Conservation (phyloP, 2,329 filamentous ascomycete genomes). For the Diaporthe citriasiana region DNA sequence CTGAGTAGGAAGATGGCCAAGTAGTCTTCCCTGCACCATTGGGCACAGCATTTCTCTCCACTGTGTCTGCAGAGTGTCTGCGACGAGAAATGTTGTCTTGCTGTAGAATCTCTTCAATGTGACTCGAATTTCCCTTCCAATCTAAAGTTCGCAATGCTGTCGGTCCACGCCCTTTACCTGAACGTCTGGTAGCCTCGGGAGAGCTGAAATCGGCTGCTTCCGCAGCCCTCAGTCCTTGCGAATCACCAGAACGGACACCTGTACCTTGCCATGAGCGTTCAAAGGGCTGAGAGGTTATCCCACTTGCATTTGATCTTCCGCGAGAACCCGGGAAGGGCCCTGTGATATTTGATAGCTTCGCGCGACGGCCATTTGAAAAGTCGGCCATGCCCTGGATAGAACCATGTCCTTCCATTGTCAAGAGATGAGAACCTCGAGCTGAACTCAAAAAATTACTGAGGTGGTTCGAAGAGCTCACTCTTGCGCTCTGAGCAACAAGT, state of each 20-base stretch:
- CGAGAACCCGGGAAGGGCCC: background rate
- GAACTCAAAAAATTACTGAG: background rate
- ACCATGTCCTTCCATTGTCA: background rate
- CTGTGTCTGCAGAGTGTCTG: background rate
- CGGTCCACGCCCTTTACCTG: background rate
- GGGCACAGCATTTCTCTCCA: background rate
- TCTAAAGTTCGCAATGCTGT: background rate
- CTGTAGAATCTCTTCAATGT: background rate
- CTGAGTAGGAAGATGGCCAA: background rate
- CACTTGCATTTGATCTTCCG: background rate
- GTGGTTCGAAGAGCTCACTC: background rate
- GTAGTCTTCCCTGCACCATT: background rate
- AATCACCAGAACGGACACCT: background rate
- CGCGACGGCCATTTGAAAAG: background rate
- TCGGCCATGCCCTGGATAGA: background rate
- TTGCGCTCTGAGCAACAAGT: background rate
- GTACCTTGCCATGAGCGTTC: background rate
- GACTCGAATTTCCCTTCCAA: background rate
- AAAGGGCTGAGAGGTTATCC: too few species aligned
- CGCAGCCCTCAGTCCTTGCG: background rate
- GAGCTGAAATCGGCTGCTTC: background rate
- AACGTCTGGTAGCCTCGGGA: background rate
- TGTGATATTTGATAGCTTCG: background rate
- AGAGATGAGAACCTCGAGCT: background rate
- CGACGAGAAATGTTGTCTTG: background rate